Evolutionary conservation across 2,329 filamentous ascomycete species (phyloP).

Genomic region (Ciborinia camelliae): DNA sequence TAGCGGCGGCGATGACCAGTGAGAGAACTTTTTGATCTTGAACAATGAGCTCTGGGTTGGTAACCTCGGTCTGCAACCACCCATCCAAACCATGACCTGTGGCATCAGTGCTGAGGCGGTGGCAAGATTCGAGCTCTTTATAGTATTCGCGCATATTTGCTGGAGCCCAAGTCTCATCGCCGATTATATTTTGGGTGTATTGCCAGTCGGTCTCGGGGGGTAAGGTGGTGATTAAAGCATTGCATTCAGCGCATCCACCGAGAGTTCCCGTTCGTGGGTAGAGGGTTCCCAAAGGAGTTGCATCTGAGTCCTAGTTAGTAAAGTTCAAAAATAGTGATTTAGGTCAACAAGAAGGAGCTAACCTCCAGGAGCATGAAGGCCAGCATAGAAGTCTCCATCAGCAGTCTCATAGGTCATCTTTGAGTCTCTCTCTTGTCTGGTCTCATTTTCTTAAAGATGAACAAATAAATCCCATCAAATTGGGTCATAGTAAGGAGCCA

Average conservation of each 20-base stretch:
- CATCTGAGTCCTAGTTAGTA: constrained; percentile 16
- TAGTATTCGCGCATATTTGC: constrained; percentile 44
- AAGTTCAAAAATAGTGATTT: background rate
- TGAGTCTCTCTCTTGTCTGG: constrained; percentile 21
- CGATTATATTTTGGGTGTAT: constrained; percentile 28
- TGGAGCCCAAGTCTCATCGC: constrained; percentile 31
- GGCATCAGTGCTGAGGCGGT: constrained; percentile 40
- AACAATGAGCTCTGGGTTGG: constrained; percentile 20
- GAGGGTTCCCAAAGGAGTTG: constrained; percentile 31
- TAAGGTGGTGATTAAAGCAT: constrained; percentile 27
- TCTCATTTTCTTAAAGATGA: constrained; percentile 24
- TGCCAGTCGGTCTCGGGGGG: constrained; percentile 30
- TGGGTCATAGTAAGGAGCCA: constrained; percentile 3
- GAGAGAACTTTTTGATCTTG: constrained; percentile 24
- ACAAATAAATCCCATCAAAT: constrained; percentile 47
- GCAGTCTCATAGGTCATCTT: constrained; percentile 39
- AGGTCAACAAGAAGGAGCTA: background rate
- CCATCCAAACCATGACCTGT: constrained; percentile 30
- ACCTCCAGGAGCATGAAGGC: constrained; percentile 27
- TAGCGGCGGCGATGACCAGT: constrained; percentile 2
- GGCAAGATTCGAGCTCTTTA: constrained; percentile 43
- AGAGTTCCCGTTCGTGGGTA: constrained; percentile 37
- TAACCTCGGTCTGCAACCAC: constrained; percentile 34
- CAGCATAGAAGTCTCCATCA: constrained; percentile 31
- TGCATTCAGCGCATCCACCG: constrained; percentile 32